Evolutionary conservation across 495 filamentous ascomycete species (phyloP), one percentile per base, ranked within the genome.

Genomic region (Tetracladium marchalianum): DNA sequence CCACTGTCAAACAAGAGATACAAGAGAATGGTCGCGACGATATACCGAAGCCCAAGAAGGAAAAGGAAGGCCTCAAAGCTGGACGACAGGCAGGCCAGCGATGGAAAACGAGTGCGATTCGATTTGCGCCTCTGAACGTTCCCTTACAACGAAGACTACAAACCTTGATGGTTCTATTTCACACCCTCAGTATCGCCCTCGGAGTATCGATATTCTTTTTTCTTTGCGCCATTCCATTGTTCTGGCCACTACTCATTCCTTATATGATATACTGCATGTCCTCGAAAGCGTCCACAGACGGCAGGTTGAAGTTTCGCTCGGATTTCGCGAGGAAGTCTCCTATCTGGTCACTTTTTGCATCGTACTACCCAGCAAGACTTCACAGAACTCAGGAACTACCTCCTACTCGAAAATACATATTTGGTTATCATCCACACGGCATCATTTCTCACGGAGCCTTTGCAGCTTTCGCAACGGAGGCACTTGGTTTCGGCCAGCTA

Each of bases 371-470:
- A 1, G 84, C 87, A 11, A 72, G 75, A 27, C 76, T 98, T 27
- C 89, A 97, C 63, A 84, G 90, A 46, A 88, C 85, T 33, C 72
- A 82, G 53, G 66, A 84, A 41, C 78, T 98, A 2, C 77, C 85
- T 11, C 73, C 87, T 0, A 85, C 82, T 2, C 75, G 87, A 47
- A 97, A 97, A 66, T 98, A 97, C 66, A 90, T 98, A 53, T 94
- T 98, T 59, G 92, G 93, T 35, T 96, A 97, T 62, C 92, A 96
- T 58, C 90, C 90, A 0, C 90, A 97, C 61, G 92, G 92, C 35
- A 96, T 98, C 63, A 95, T 98, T 56, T 88, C 84, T 11, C 87
- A 95, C 57, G 92, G 92, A 33, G 92, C 93, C 1, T 96, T 92
- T 64, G 87, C 84, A 3, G 83, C 90, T 12, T 96, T 98, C 53